phyloP scores from a whole-genome alignment of 805 yeast species.

The Ogataea nitratoaversa region DNA sequence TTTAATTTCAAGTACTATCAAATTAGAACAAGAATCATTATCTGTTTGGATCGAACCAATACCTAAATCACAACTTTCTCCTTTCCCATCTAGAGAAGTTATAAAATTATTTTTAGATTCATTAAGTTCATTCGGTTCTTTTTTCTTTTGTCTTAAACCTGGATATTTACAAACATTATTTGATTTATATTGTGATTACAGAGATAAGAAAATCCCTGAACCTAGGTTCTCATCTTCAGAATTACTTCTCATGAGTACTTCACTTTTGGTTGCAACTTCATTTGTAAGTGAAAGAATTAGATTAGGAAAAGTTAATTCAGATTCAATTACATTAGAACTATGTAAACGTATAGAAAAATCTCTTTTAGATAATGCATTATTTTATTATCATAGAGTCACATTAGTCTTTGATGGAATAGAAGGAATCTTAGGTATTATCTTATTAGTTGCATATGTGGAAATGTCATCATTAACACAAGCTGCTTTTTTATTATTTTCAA shows the following conservation, averaged over 20 bases:
- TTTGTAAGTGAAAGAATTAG: constrained; percentile 6
- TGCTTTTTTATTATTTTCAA: constrained; percentile 37
- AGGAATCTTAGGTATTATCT: constrained; percentile 48
- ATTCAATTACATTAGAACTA: constrained; percentile 13
- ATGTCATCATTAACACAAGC: constrained; percentile 32
- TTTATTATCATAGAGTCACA: constrained; percentile 48
- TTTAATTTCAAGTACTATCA: constrained; percentile 17
- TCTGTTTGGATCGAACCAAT: constrained; percentile 34
- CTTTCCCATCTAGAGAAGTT: constrained; percentile 30
- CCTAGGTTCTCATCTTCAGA: constrained; percentile 30
- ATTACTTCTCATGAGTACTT: constrained; percentile 28
- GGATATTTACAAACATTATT: constrained; percentile 9
- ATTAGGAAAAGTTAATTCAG: constrained; percentile 2
- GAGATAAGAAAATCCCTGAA: constrained; percentile 21
- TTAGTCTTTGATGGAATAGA: constrained; percentile 47
- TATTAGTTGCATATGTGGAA: constrained; percentile 40
- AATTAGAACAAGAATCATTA: constrained; percentile 17
- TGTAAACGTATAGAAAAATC: constrained; percentile 26
- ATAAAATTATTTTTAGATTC: constrained; percentile 14
- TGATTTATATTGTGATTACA: constrained; percentile 18
- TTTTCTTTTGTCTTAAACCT: constrained; percentile 2
- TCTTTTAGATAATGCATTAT: constrained; percentile 39
- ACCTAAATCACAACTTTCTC: constrained; percentile 19
- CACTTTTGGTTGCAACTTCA: constrained; percentile 20
- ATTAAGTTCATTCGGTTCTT: neutral